A percentile compares a stretch with the other conserved stretches of the same genome.
Conservation (phyloP, 139 green algal species). For the Closterium sp. region DNA sequence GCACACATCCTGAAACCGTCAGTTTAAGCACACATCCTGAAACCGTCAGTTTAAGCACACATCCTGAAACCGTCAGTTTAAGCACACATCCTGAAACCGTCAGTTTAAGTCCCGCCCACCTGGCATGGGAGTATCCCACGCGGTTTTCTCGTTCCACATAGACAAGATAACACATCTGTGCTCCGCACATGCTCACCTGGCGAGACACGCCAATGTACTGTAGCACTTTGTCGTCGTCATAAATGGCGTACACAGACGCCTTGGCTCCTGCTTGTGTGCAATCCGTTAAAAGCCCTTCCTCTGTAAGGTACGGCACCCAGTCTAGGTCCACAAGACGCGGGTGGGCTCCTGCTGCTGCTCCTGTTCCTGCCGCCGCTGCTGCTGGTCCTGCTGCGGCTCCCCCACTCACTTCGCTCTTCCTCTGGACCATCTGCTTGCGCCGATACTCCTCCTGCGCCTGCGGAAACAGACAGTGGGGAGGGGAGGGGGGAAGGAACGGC, state of each 20-base stretch:
- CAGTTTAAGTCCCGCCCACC: too few relatives aligned
- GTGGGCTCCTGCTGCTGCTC: neutral
- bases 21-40: too few relatives aligned
- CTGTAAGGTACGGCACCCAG: conserved; percentile 36
- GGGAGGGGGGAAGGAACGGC: neutral
- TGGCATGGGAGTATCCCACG: too few relatives aligned
- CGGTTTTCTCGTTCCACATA: too few relatives aligned
- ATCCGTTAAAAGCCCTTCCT: conserved; percentile 44
- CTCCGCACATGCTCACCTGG: neutral
- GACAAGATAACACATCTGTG: neutral
- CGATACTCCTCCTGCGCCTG: conserved; percentile 48
- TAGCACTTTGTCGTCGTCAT: conserved; percentile 39
- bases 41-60: too few relatives aligned
- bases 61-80: too few relatives aligned
- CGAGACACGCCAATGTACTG: conserved; percentile 52
- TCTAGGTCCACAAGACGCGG: conserved; percentile 17
- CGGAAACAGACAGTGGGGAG: neutral
- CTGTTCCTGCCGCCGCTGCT: neutral
- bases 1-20: too few relatives aligned
- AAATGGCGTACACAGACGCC: conserved; percentile 50
- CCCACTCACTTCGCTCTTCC: neutral
- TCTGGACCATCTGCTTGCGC: neutral
- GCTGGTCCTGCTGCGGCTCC: neutral
- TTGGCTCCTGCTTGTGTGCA: conserved; percentile 39
- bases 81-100: too few relatives aligned